A percentile compares a stretch with the other conserved stretches of the same genome.
phyloP scores from a whole-genome alignment of 192 early-diverging fungal genomes.

The Coemansia sp. region DNA sequence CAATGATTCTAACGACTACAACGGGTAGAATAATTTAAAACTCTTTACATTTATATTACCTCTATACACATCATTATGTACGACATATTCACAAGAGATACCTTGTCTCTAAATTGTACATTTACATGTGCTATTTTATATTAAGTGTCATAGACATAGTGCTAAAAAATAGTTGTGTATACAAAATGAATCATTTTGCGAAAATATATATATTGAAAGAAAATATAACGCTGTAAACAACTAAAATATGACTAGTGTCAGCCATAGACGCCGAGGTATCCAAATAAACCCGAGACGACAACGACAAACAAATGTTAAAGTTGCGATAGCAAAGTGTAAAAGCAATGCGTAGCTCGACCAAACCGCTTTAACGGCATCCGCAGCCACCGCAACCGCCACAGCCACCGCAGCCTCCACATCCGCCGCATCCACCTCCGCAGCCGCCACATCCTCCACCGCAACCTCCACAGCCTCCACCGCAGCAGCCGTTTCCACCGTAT shows the following conservation, averaged over 20 bases:
- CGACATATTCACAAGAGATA: background rate
- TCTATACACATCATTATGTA: background rate
- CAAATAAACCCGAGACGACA: background rate
- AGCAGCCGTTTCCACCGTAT: slow-evolving; percentile 27
- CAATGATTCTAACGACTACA: background rate
- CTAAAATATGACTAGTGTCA: background rate
- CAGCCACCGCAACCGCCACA: slow-evolving; percentile 25
- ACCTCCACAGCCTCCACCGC: slow-evolving; percentile 12
- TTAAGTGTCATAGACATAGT: too few relatives aligned
- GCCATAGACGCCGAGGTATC: background rate
- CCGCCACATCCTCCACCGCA: too few relatives aligned
- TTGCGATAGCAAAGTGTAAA: background rate
- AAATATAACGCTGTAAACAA: background rate
- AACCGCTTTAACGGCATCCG: slow-evolving; percentile 25
- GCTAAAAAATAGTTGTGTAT: background rate
- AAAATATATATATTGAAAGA: background rate
- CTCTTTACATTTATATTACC: background rate
- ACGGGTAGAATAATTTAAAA: background rate
- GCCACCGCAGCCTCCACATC: slow-evolving; percentile 14
- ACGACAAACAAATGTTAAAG: background rate
- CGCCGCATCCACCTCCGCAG: slow-evolving; percentile 15
- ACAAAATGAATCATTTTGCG: background rate
- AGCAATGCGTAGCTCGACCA: background rate
- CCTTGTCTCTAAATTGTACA: background rate
- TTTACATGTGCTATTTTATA: too few relatives aligned